Percentiles rank a stretch among this genome's conserved stretches.
phyloP scores from a whole-genome alignment of 1,284 basidiomycete genomes.

The Phaffia rhodozyma region DNA sequence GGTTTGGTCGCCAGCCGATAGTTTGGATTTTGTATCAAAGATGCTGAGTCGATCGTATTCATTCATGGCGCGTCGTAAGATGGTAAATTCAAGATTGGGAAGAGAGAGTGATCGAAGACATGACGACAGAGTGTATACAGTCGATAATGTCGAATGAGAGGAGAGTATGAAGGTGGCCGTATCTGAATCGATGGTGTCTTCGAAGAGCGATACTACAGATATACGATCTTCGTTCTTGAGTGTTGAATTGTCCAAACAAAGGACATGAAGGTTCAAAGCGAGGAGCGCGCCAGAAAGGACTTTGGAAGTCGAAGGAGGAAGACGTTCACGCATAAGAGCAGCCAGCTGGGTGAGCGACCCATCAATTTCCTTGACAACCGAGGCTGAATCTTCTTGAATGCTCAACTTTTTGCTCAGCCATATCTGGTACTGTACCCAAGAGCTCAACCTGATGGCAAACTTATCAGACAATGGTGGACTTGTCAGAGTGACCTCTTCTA shows the following conservation, averaged over 20 bases:
- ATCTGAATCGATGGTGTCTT: neutral
- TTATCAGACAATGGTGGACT: slow-evolving; percentile 2
- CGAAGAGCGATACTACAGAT: neutral
- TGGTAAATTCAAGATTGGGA: slow-evolving; percentile 2
- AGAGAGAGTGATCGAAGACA: neutral
- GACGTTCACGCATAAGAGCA: neutral
- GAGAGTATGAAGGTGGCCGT: slow-evolving; percentile 4
- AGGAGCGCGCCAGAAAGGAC: neutral
- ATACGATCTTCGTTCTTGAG: neutral
- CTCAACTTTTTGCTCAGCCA: slow-evolving; percentile 2
- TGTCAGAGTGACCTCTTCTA: neutral
- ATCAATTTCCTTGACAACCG: neutral
- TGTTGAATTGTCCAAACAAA: neutral
- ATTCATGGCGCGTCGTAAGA: neutral
- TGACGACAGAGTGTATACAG: slow-evolving; percentile 5
- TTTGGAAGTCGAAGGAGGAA: neutral
- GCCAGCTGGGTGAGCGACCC: neutral
- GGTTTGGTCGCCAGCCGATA: neutral
- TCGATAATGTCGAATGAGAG: slow-evolving; percentile 1
- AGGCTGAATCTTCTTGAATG: neutral
- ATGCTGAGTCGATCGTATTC: slow-evolving; percentile 7
- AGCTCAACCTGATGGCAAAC: neutral
- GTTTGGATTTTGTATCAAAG: neutral
- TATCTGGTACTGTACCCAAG: slow-evolving; percentile 10
- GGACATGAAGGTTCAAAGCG: neutral